phyloP scores from a whole-genome alignment of 176 grass and related monocot species.

The Phoenix dactylifera region DNA sequence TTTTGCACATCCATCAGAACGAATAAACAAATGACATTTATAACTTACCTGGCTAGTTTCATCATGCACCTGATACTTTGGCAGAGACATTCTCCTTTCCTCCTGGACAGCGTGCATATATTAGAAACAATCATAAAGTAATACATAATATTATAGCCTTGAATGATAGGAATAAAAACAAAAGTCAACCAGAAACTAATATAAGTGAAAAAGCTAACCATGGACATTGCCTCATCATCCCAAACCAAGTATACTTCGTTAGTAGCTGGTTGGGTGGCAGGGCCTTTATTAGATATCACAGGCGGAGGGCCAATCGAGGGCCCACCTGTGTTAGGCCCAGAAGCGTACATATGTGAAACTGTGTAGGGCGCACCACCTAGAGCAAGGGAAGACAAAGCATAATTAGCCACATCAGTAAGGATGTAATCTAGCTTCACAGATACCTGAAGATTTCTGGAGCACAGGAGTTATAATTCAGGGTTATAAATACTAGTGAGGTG shows the following conservation, averaged over 20 bases:
- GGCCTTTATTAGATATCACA: conserved; percentile 45
- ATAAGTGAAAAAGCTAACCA: conserved; percentile 41
- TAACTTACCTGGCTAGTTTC: conserved; percentile 99
- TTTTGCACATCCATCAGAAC: conserved; percentile 20
- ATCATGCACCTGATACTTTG: conserved; percentile 96
- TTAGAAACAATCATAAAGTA: conserved; percentile 8
- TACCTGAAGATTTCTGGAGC: no score
- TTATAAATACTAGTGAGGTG: no score
- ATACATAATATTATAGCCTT: background rate
- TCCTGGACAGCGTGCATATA: conserved; percentile 50
- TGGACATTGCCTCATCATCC: conserved; percentile 99
- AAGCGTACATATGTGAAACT: conserved; percentile 36
- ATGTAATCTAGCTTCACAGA: no score
- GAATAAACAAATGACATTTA: conserved; percentile 33
- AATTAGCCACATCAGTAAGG: conserved; percentile 6
- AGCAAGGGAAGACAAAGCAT: conserved; percentile 9
- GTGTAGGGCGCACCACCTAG: conserved; percentile 20
- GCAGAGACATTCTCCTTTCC: conserved; percentile 78
- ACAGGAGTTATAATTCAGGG: no score
- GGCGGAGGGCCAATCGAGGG: conserved; percentile 37
- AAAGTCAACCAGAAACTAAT: conserved; percentile 10
- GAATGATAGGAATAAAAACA: background rate
- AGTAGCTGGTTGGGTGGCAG: conserved; percentile 42
- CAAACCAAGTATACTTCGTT: conserved; percentile 94
- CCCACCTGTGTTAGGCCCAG: conserved; percentile 45